phyloP scores from a whole-genome alignment of 2,329 filamentous ascomycete genomes.

The Colletotrichum sublineola region DNA sequence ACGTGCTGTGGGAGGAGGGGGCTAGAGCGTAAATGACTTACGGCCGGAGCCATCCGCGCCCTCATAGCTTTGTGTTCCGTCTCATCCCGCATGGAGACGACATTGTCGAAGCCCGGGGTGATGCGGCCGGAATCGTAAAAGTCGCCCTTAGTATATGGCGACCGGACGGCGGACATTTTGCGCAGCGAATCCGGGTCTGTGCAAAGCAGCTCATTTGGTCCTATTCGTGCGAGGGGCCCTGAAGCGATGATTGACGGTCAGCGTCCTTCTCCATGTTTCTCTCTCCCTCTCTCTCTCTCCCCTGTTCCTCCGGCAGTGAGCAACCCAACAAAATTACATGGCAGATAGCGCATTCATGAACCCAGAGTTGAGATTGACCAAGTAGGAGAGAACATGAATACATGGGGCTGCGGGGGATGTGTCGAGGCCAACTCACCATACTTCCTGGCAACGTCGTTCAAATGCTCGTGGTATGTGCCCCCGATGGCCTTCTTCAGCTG shows the following conservation, averaged over 20 bases:
- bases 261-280: conserved; percentile 25
- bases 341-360: not conserved
- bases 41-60: conserved; percentile 59
- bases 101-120: conserved; percentile 52
- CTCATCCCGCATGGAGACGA: conserved; percentile 53
- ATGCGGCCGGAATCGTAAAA: conserved; percentile 56
- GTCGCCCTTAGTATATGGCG: conserved; percentile 53
- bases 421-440: conserved; percentile 5
- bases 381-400: too few relatives aligned
- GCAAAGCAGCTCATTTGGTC: conserved; percentile 57
- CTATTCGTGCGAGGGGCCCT: conserved; percentile 57
- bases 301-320: not conserved
- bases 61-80: conserved; percentile 54
- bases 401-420: not conserved
- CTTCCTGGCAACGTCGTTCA: conserved; percentile 47
- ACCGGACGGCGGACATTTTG: conserved; percentile 52
- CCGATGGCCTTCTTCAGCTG: conserved; percentile 46
- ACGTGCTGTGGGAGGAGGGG: not conserved
- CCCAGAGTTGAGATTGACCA: too few relatives aligned
- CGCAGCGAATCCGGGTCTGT: conserved; percentile 53
- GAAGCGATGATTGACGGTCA: conserved; percentile 10
- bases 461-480: conserved; percentile 46
- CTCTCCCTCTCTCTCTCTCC: too few relatives aligned
- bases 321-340: not conserved
- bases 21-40: conserved; percentile 45